phyloP scores from a whole-genome alignment of 768 basidiomycete species.

The Mycena floridula region DNA sequence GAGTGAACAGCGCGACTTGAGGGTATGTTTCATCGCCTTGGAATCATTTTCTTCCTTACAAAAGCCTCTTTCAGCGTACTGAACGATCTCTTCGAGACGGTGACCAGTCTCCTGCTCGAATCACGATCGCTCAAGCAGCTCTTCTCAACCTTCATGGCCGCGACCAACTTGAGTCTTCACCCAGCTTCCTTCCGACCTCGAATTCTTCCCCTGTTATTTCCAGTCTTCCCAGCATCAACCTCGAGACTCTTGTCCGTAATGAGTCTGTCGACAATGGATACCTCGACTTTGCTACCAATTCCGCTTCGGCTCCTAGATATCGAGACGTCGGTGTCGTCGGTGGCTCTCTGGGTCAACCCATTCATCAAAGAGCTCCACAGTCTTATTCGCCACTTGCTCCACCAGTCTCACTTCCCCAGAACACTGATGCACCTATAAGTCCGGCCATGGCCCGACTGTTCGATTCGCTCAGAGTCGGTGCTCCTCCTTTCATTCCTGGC shows the following conservation, averaged over 20 bases:
- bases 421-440: conserved; percentile 1
- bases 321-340: conserved; percentile 6
- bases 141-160: conserved; percentile 71
- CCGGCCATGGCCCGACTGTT: conserved; percentile 23
- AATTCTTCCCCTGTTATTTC: conserved; percentile 14
- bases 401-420: not conserved
- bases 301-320: conserved; percentile 5
- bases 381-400: not conserved
- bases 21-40: conserved; percentile 40
- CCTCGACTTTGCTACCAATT: conserved; percentile 7
- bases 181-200: conserved; percentile 1
- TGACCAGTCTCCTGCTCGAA: conserved; percentile 53
- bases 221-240: conserved; percentile 4
- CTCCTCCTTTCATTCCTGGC: conserved; percentile 14
- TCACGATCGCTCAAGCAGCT: conserved; percentile 76
- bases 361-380: not conserved
- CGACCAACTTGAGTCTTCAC: conserved; percentile 33
- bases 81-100: conserved; percentile 58
- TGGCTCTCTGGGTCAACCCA: conserved; percentile 5
- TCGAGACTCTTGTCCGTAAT: not conserved
- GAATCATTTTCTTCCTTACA: not conserved
- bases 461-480: conserved; percentile 24
- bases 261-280: conserved; percentile 4
- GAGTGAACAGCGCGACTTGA: conserved; percentile 67
- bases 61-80: conserved; percentile 39